Conservation (phyloP, 495 filamentous ascomycete genomes). For the Halenospora varia region DNA sequence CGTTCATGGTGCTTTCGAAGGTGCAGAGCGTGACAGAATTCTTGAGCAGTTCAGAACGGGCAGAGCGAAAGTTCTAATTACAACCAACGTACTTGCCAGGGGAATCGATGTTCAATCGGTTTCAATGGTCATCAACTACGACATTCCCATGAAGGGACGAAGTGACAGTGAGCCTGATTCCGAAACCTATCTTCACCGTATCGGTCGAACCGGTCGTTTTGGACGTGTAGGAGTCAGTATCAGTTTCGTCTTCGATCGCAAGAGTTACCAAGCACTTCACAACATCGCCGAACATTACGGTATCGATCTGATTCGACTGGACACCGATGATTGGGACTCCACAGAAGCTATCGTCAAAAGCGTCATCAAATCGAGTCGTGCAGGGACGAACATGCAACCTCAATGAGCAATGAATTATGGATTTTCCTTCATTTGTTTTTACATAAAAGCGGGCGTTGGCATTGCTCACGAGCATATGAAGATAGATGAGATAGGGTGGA, state of each 20-base stretch:
- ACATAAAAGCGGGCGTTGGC: neutral
- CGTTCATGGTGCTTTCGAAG: conserved; percentile 82
- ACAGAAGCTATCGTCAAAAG: conserved; percentile 79
- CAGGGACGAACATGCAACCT: conserved; percentile 51
- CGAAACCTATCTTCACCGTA: conserved; percentile 97
- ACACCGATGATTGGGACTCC: conserved; percentile 72
- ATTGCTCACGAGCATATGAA: neutral
- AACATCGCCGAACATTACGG: conserved; percentile 69
- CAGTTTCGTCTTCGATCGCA: conserved; percentile 78
- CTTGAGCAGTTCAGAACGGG: conserved; percentile 86
- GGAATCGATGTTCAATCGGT: conserved; percentile 97
- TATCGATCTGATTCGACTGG: conserved; percentile 48
- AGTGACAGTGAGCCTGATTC: conserved; percentile 59
- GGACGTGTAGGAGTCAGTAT: conserved; percentile 96
- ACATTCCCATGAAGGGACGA: conserved; percentile 57
- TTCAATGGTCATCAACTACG: conserved; percentile 97
- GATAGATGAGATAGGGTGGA: neutral
- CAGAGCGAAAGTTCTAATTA: conserved; percentile 93
- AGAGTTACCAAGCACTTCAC: conserved; percentile 69
- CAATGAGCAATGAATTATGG: neutral
- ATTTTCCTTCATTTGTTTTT: neutral
- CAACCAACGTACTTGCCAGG: conserved; percentile 94
- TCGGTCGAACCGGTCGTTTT: conserved; percentile 94
- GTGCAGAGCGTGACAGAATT: conserved; percentile 73
- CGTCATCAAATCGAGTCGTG: conserved; percentile 76